A percentile compares a stretch with the other conserved stretches of the same genome.
phyloP scores from a whole-genome alignment of 2,329 filamentous ascomycete genomes.

The Fusarium burgessii region DNA sequence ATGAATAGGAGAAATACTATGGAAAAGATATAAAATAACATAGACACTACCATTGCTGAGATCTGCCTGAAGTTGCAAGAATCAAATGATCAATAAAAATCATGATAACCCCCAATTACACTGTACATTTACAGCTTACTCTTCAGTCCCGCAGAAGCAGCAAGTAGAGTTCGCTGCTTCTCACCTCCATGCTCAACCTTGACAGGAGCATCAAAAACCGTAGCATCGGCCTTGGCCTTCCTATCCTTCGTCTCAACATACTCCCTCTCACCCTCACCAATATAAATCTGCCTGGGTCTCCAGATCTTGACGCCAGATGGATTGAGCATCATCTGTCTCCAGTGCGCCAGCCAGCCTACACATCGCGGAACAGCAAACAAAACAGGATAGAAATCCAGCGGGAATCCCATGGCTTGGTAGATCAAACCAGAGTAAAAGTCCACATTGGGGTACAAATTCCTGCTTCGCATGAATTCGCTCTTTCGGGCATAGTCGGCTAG shows the following conservation, averaged over 20 bases:
- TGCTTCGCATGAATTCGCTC: constrained; percentile 62
- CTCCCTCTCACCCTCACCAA: constrained; percentile 58
- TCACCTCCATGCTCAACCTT: constrained; percentile 29
- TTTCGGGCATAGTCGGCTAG: constrained; percentile 60
- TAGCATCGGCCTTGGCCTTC: constrained; percentile 42
- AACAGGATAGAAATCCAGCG: constrained; percentile 64
- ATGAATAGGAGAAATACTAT: not conserved
- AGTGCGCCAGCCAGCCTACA: constrained; percentile 64
- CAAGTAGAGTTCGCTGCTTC: constrained; percentile 13
- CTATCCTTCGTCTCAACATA: constrained; percentile 57
- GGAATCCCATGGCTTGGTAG: constrained; percentile 66
- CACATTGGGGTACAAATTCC: constrained; percentile 64
- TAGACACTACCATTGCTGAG: not conserved
- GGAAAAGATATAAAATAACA: no score
- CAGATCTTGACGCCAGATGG: constrained; percentile 63
- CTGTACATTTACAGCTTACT: constrained; percentile 2
- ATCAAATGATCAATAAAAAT: not conserved
- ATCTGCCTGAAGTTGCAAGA: not conserved
- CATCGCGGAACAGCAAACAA: constrained; percentile 64
- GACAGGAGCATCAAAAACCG: constrained; percentile 14
- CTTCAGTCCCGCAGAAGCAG: constrained; percentile 1
- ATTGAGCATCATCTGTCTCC: constrained; percentile 63
- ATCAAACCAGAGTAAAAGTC: constrained; percentile 66
- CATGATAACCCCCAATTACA: not conserved
- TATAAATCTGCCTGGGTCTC: constrained; percentile 61